Percentiles rank a stretch among this genome's conserved stretches.
These are phyloP conservation scores for Trichothecium sympodiale DNA, from an alignment of 2,329 filamentous ascomycete genomes.

Conservation along the genomic window DNA sequence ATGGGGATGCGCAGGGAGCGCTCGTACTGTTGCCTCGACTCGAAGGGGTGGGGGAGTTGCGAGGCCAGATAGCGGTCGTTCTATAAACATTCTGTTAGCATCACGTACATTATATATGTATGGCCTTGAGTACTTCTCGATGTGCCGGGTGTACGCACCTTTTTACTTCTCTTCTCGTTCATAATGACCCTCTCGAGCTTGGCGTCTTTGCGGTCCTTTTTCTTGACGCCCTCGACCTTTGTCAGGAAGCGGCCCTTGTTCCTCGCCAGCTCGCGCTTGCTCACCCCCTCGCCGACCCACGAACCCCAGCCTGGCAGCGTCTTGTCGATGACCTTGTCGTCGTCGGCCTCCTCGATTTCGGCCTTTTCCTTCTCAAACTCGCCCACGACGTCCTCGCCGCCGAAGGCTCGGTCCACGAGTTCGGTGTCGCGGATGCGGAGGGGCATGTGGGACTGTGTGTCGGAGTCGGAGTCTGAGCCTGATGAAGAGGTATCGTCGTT, in stretches of 20 bases:
- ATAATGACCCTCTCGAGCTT: conserved; percentile 81
- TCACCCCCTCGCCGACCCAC: conserved; percentile 80
- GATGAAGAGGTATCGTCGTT: conserved; percentile 15
- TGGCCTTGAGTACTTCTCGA: background rate
- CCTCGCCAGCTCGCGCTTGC: conserved; percentile 53
- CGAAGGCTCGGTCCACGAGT: conserved; percentile 75
- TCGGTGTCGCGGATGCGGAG: conserved; percentile 50
- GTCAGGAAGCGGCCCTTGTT: conserved; percentile 53
- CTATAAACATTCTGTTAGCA: conserved; percentile 25
- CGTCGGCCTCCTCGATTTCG: conserved; percentile 60
- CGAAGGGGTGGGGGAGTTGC: conserved; percentile 79
- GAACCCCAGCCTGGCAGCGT: conserved; percentile 90
- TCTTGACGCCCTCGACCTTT: conserved; percentile 63
- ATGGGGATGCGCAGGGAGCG: conserved; percentile 74
- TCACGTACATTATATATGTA: too few relatives aligned
- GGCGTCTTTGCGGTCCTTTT: conserved; percentile 67
- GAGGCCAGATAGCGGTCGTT: conserved; percentile 81
- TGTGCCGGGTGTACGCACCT: conserved; percentile 50
- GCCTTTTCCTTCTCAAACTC: conserved; percentile 77
- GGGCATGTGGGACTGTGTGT: conserved; percentile 36
- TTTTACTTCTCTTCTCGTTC: conserved; percentile 81
- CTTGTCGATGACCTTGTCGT: conserved; percentile 70
- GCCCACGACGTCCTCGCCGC: conserved; percentile 72
- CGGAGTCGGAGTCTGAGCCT: conserved; percentile 27
- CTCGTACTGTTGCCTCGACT: conserved; percentile 83